Evolutionary conservation across 1,139 yeast species (phyloP).

Genomic region (Zhuliangozyma parablackwelliae): DNA sequence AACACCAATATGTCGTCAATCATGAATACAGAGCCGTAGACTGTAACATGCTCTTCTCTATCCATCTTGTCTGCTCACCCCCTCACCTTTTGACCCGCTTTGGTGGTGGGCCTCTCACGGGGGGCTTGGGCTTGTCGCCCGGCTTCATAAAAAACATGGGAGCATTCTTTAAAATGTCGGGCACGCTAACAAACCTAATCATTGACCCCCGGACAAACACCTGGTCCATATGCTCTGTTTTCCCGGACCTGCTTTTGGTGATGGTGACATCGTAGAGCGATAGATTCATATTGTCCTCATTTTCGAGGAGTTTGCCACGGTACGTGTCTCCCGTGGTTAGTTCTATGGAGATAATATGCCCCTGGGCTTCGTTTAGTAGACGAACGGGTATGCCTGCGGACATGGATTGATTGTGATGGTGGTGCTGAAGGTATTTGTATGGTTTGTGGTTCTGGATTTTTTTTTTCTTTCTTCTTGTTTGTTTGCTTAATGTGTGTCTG

Average conservation of each 20-base stretch:
- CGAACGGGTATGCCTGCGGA: slow-evolving; percentile 79
- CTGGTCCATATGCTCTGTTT: slow-evolving; percentile 72
- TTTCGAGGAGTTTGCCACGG: slow-evolving; percentile 78
- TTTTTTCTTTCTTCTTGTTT: neutral
- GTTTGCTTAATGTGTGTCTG: too few relatives aligned
- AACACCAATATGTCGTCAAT: too few relatives aligned
- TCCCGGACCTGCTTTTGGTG: slow-evolving; percentile 65
- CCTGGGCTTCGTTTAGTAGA: slow-evolving; percentile 83
- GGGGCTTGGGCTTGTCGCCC: slow-evolving; percentile 66
- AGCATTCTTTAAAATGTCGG: slow-evolving; percentile 83
- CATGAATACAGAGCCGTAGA: too few relatives aligned
- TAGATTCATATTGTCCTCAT: slow-evolving; percentile 92
- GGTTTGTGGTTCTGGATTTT: too few relatives aligned
- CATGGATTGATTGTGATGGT: slow-evolving; percentile 16
- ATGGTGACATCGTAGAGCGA: slow-evolving; percentile 80
- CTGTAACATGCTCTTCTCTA: too few relatives aligned
- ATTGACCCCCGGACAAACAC: slow-evolving; percentile 92
- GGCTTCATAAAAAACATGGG: slow-evolving; percentile 73
- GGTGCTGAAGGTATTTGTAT: too few relatives aligned
- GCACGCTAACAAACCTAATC: slow-evolving; percentile 77
- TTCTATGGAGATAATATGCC: slow-evolving; percentile 82
- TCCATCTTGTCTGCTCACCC: too few relatives aligned
- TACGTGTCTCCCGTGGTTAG: slow-evolving; percentile 82
- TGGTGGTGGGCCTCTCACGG: slow-evolving; percentile 59
- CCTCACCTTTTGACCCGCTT: slow-evolving; percentile 20